A percentile compares a stretch with the other conserved stretches of the same genome.
These are phyloP conservation scores for Ambrosiella beaveri DNA, from an alignment of 2,329 filamentous ascomycete genomes.

Conservation along the genomic window DNA sequence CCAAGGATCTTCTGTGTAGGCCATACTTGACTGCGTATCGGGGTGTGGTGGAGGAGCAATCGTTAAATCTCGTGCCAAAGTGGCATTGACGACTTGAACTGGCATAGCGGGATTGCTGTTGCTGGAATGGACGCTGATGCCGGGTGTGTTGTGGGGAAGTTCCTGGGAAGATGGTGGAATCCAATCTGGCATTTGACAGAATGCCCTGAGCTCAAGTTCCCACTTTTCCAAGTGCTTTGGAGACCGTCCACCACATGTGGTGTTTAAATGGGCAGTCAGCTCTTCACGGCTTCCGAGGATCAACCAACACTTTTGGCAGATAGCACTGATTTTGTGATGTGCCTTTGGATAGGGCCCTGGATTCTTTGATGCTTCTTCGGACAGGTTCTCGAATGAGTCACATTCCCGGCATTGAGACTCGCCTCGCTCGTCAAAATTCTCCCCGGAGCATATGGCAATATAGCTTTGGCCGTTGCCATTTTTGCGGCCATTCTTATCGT, in stretches of 20 bases:
- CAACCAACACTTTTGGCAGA: conserved; percentile 13
- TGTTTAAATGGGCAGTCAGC: conserved; percentile 4
- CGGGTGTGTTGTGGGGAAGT: neutral
- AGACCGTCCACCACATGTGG: conserved; percentile 9
- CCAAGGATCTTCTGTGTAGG: neutral
- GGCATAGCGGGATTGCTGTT: neutral
- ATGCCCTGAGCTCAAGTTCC: conserved; percentile 10
- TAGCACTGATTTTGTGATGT: conserved; percentile 10
- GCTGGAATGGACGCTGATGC: no score
- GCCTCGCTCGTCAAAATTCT: conserved; percentile 12
- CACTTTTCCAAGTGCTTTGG: conserved; percentile 12
- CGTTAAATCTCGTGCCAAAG: neutral
- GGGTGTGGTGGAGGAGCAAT: neutral
- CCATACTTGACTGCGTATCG: neutral
- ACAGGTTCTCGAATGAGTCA: conserved; percentile 7
- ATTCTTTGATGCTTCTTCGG: neutral
- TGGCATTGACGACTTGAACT: neutral
- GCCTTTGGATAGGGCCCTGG: neutral
- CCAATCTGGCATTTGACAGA: conserved; percentile 10
- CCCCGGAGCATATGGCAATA: conserved; percentile 11
- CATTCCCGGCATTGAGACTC: conserved; percentile 12
- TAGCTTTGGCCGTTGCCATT: conserved; percentile 12
- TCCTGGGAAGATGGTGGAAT: neutral
- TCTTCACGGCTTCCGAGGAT: conserved; percentile 7
- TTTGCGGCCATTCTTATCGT: conserved; percentile 11